phyloP scores from a whole-genome alignment of 129 eudicot species.

The Flaveria brownii region DNA sequence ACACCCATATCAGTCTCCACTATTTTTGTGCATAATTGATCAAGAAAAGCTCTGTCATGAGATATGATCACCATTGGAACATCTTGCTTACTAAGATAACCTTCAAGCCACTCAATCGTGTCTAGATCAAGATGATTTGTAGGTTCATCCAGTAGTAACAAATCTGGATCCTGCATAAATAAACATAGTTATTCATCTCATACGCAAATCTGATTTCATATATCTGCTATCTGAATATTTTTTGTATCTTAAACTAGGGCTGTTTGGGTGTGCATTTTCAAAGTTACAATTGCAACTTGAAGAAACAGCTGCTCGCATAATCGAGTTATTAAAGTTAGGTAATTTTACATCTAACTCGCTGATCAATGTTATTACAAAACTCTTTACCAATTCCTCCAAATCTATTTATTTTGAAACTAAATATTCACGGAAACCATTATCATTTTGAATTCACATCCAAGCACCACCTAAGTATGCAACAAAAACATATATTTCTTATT shows the following conservation, averaged over 20 bases:
- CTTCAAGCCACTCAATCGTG: slow-evolving; percentile 98
- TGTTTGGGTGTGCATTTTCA: neutral
- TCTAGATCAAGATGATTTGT: slow-evolving; percentile 99
- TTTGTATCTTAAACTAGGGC: neutral
- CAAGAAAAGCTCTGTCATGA: slow-evolving; percentile 99
- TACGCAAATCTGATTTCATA: neutral
- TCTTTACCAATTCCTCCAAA: slow-evolving; percentile 1
- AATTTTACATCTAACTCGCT: slow-evolving; percentile 2
- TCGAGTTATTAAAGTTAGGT: neutral
- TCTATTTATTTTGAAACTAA: neutral
- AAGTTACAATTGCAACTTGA: slow-evolving; percentile 7
- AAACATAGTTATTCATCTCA: neutral
- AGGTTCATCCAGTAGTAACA: slow-evolving; percentile 94
- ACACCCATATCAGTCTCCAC: slow-evolving; percentile 99
- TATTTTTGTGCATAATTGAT: slow-evolving; percentile 93
- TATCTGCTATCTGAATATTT: neutral
- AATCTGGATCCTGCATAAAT: slow-evolving; percentile 83
- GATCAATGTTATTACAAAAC: slow-evolving; percentile 8
- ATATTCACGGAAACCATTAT: neutral
- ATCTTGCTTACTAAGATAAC: slow-evolving; percentile 75
- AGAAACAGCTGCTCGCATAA: neutral
- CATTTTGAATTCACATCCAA: slow-evolving; percentile 6
- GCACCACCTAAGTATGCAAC: neutral
- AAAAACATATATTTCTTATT: neutral
- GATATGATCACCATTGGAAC: slow-evolving; percentile 99